A percentile compares a stretch with the other conserved stretches of the same genome.
These are phyloP conservation scores for Pichia kudriavzevii DNA, from an alignment of 1,139 yeast species.

Conservation along the genomic window DNA sequence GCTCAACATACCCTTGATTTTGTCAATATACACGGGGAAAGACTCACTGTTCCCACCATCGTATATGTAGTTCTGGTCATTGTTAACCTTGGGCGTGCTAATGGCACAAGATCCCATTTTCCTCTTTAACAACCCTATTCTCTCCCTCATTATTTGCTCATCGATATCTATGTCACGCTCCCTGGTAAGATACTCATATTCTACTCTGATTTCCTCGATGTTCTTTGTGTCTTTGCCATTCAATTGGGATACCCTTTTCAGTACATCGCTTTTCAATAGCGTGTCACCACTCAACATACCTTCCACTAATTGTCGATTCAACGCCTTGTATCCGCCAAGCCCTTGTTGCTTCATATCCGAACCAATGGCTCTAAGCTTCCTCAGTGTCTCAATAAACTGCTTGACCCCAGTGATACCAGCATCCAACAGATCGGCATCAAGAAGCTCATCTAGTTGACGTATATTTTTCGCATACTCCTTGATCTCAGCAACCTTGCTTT, in stretches of 20 bases:
- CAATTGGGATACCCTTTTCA: no score
- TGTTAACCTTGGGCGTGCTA: conserved; percentile 18
- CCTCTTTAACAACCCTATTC: conserved; percentile 16
- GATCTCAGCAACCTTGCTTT: conserved; percentile 54
- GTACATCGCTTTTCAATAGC: no score
- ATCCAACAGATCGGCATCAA: conserved; percentile 25
- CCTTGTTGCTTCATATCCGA: conserved; percentile 30
- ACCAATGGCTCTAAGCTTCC: conserved; percentile 31
- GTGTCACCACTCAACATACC: conserved; percentile 41
- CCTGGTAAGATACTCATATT: conserved; percentile 29
- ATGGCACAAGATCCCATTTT: conserved; percentile 9
- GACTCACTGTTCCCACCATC: conserved; percentile 40
- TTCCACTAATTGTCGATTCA: conserved; percentile 39
- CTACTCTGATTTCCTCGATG: conserved; percentile 39
- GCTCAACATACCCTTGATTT: conserved; percentile 12
- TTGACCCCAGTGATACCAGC: conserved; percentile 31
- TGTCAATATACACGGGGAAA: conserved; percentile 36
- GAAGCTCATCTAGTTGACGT: conserved; percentile 3
- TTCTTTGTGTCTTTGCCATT: no score
- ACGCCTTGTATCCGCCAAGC: conserved; percentile 43
- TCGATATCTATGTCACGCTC: conserved; percentile 19
- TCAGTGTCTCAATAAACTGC: conserved; percentile 33
- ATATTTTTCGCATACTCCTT: conserved; percentile 49
- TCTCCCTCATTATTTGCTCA: conserved; percentile 20
- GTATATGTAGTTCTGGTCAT: conserved; percentile 25